phyloP scores from a whole-genome alignment of 1,139 yeast species.

The Kodamaea anthophila region DNA sequence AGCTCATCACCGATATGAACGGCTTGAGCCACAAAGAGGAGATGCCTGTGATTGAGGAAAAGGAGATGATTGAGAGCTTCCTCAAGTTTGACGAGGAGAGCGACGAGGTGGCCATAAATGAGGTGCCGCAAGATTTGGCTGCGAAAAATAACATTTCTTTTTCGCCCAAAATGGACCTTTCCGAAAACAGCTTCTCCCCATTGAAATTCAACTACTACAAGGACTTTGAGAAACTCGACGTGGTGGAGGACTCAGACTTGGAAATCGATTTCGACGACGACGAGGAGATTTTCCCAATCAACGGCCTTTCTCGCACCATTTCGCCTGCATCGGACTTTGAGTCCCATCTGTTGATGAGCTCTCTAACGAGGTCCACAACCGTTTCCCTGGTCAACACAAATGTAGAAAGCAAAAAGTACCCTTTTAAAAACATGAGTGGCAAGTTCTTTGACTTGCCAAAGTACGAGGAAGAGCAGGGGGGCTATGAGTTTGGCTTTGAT shows the following conservation, averaged over 20 bases:
- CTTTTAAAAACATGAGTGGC: constrained; percentile 10
- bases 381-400: constrained; percentile 22
- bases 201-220: constrained; percentile 10
- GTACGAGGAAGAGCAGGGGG: constrained; percentile 10
- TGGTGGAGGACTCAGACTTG: constrained; percentile 14
- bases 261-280: constrained; percentile 21
- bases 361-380: constrained; percentile 42
- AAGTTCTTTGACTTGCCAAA: constrained; percentile 14
- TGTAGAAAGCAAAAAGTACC: constrained; percentile 10
- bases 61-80: constrained; percentile 3
- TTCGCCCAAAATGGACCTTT: constrained; percentile 1
- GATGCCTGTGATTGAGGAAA: constrained; percentile 3
- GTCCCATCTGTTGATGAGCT: constrained; percentile 31
- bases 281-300: constrained; percentile 19
- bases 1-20: constrained; percentile 23
- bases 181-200: constrained; percentile 5
- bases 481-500: constrained; percentile 12
- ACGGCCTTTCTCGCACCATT: constrained; percentile 35
- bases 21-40: constrained; percentile 18
- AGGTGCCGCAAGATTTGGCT: neutral
- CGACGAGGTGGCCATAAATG: neutral
- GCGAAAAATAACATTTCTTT: neutral
- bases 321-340: constrained; percentile 34
- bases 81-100: constrained; percentile 6
- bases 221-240: constrained; percentile 14